Percentiles rank a stretch among this genome's conserved stretches.
phyloP scores from a whole-genome alignment of 495 filamentous ascomycete genomes.

The Penicillium macrosclerotiorum region DNA sequence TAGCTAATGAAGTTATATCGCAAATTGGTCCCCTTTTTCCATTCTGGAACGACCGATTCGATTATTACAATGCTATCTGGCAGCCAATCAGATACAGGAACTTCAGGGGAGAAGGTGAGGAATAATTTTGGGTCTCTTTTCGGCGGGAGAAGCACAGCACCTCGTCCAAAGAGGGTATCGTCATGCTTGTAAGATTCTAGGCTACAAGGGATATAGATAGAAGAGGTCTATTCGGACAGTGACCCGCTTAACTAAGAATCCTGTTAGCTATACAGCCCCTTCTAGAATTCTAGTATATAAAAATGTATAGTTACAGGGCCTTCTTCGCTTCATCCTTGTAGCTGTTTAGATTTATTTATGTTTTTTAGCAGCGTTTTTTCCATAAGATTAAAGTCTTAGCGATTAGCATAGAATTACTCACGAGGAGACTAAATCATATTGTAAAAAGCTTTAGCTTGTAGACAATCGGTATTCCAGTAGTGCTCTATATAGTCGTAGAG shows the following conservation, averaged over 20 bases:
- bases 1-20: constrained; percentile 2
- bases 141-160: constrained; percentile 6
- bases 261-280: neutral
- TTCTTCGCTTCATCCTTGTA: constrained; percentile 4
- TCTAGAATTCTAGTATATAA: neutral
- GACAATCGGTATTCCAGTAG: constrained; percentile 2
- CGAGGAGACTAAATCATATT: neutral
- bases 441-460: constrained; percentile 6
- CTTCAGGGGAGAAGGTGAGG: constrained; percentile 6
- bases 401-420: constrained; percentile 2
- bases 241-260: constrained; percentile 2
- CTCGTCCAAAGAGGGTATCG: constrained; percentile 9
- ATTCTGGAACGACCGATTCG: constrained; percentile 1
- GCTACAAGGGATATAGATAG: constrained; percentile 7
- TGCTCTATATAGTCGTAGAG: constrained; percentile 3
- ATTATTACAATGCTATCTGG: constrained; percentile 7
- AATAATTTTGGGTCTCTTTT: constrained; percentile 9
- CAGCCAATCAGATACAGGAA: neutral
- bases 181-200: neutral
- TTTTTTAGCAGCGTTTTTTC: constrained; percentile 2
- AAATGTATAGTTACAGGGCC: constrained; percentile 6
- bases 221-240: constrained; percentile 5
- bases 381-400: neutral
- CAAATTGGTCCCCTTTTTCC: constrained; percentile 5
- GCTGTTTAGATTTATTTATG: neutral